Evolutionary conservation across 73 alveolate species (phyloP).

Genomic region (Uronychia binucleata): DNA sequence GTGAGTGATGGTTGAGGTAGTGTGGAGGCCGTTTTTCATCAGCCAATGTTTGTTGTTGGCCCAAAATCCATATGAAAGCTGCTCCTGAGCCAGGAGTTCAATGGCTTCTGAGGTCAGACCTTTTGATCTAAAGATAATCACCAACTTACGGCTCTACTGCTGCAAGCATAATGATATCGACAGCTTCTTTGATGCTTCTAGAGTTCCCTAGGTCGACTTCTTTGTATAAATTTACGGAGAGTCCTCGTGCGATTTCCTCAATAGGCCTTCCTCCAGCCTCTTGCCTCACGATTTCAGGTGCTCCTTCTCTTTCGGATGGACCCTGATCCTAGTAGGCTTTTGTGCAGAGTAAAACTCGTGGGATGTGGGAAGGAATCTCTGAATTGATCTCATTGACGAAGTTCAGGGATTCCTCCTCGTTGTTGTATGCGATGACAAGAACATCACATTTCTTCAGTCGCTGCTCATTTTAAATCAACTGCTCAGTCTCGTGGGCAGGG

Average conservation of each 20-base stretch:
- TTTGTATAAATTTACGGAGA: not conserved
- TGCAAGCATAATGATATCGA: not conserved
- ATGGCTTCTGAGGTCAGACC: not conserved
- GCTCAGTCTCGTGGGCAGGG: conserved; percentile 9
- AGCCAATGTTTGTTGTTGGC: not conserved
- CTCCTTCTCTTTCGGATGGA: not conserved
- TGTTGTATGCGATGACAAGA: not conserved
- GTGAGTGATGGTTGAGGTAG: too few relatives aligned
- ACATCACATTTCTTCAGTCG: conserved; percentile 23
- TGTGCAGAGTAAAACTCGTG: conserved; percentile 8
- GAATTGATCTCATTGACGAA: conserved; percentile 2
- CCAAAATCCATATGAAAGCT: not conserved
- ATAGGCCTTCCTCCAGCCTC: not conserved
- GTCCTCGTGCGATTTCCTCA: not conserved
- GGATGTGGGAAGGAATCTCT: conserved; percentile 3
- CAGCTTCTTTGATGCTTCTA: not conserved
- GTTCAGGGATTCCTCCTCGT: conserved; percentile 8
- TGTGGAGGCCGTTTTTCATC: too few relatives aligned
- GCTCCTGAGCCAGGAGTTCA: not conserved
- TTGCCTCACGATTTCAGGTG: not conserved
- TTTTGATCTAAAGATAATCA: not conserved
- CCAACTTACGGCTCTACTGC: not conserved
- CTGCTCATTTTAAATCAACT: not conserved
- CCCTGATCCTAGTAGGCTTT: not conserved
- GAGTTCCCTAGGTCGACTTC: not conserved